Evolutionary conservation across 129 eudicot genomes (phyloP).

Genomic region (Artemisia argyi): DNA sequence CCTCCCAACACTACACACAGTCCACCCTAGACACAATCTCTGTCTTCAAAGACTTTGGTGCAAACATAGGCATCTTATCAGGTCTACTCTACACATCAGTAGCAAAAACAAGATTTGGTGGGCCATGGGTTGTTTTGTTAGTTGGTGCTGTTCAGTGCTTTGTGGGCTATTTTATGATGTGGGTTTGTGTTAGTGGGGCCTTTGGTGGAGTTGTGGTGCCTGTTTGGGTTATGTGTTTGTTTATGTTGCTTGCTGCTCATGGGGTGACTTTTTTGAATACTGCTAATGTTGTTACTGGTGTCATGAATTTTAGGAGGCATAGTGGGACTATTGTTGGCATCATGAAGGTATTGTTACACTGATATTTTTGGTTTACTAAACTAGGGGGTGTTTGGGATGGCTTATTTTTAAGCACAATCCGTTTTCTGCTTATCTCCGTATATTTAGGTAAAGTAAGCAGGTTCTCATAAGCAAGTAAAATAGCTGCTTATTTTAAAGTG

Average conservation of each 20-base stretch:
- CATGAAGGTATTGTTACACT: too few relatives aligned
- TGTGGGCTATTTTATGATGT: constrained; percentile 68
- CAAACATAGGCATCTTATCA: constrained; percentile 63
- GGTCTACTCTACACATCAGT: constrained; percentile 65
- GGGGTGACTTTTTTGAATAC: constrained; percentile 67
- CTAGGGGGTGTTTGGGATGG: too few relatives aligned
- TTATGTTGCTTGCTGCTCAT: constrained; percentile 73
- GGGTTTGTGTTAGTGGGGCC: constrained; percentile 59
- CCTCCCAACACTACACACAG: constrained; percentile 67
- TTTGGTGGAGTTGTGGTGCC: constrained; percentile 43
- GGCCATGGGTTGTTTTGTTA: constrained; percentile 77
- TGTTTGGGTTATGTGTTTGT: constrained; percentile 54
- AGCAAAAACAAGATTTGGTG: constrained; percentile 21
- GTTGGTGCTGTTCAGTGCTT: constrained; percentile 69
- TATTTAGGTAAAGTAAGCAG: too few relatives aligned
- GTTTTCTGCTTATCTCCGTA: too few relatives aligned
- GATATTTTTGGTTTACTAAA: too few relatives aligned
- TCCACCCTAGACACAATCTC: constrained; percentile 72
- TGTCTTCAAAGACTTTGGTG: constrained; percentile 88
- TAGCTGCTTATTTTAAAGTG: too few relatives aligned
- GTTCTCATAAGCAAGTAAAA: too few relatives aligned
- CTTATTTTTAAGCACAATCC: too few relatives aligned
- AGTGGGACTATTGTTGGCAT: constrained; percentile 85
- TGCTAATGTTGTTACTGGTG: constrained; percentile 83
- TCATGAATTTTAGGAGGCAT: constrained; percentile 58